A percentile compares a stretch with the other conserved stretches of the same genome.
phyloP scores from a whole-genome alignment of 306 rosid genomes.

The Cicer judaicum region DNA sequence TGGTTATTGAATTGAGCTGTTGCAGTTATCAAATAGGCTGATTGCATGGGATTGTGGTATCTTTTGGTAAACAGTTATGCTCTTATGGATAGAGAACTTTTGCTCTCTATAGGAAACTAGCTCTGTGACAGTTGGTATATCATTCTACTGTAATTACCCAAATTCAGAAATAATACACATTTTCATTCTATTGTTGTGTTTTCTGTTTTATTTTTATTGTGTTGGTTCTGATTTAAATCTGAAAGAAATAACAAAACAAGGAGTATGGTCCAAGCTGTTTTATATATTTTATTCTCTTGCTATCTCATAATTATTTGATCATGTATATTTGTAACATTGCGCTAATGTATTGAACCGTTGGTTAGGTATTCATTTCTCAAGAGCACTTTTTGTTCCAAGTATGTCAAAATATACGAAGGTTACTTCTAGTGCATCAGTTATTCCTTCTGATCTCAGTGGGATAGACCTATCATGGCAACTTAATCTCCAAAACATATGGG shows the following conservation, averaged over 20 bases:
- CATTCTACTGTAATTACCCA: background rate
- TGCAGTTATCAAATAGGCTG: background rate
- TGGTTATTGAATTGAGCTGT: background rate
- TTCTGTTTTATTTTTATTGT: background rate
- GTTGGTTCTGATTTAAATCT: background rate
- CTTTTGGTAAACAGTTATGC: background rate
- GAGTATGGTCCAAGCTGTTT: background rate
- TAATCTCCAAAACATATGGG: conserved; percentile 71
- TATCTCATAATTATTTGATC: conserved; percentile 9
- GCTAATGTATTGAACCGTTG: conserved; percentile 35
- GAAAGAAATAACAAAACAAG: background rate
- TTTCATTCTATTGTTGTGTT: background rate
- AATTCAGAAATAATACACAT: background rate
- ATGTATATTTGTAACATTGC: conserved; percentile 20
- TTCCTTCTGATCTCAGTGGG: conserved; percentile 52
- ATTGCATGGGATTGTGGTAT: background rate
- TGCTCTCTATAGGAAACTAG: background rate
- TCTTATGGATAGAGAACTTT: background rate
- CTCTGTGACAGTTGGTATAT: background rate
- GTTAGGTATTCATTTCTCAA: conserved; percentile 66
- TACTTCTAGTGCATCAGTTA: conserved; percentile 59
- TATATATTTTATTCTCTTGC: background rate
- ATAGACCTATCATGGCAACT: conserved; percentile 76
- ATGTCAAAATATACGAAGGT: conserved; percentile 71
- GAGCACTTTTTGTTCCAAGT: conserved; percentile 78